Evolutionary conservation across 306 rosid species (phyloP).

Genomic region (Lathyrus sativus): DNA sequence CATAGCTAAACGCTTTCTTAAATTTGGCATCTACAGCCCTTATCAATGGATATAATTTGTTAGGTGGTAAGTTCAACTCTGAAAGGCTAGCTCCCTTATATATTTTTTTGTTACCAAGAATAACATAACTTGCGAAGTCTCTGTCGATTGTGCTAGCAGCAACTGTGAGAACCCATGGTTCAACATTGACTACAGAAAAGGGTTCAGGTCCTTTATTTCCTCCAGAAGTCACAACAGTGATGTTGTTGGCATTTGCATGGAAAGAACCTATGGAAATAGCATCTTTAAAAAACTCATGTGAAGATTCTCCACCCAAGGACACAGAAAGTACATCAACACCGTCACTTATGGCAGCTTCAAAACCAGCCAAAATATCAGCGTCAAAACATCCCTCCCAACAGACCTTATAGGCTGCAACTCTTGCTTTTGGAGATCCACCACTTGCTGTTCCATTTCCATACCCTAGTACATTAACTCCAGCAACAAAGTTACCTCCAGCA

Average conservation of each 20-base stretch:
- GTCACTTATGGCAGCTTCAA: constrained; percentile 76
- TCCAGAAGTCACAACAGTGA: constrained; percentile 52
- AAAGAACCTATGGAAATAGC: constrained; percentile 53
- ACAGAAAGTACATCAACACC: constrained; percentile 68
- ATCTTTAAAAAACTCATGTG: background rate
- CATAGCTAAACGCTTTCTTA: no score
- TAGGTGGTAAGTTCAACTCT: constrained; percentile 33
- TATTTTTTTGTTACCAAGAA: constrained; percentile 52
- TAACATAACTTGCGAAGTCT: constrained; percentile 39
- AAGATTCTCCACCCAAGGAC: constrained; percentile 41
- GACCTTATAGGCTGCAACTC: constrained; percentile 76
- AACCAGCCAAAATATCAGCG: constrained; percentile 71
- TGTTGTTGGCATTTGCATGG: constrained; percentile 54
- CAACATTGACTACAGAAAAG: constrained; percentile 21
- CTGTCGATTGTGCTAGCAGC: constrained; percentile 76
- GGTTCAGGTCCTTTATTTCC: constrained; percentile 59
- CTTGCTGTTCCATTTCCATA: constrained; percentile 73
- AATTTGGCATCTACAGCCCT: constrained; percentile 40
- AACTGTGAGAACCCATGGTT: constrained; percentile 69
- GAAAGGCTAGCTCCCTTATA: constrained; percentile 64
- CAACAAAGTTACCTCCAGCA: constrained; percentile 69
- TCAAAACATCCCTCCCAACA: constrained; percentile 66
- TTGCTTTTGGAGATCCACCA: constrained; percentile 85
- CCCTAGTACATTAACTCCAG: constrained; percentile 49
- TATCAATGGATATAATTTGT: constrained; percentile 55